These are phyloP conservation scores for Malassezia brasiliensis DNA, from an alignment of 1,284 basidiomycete genomes.

Conservation along the genomic window DNA sequence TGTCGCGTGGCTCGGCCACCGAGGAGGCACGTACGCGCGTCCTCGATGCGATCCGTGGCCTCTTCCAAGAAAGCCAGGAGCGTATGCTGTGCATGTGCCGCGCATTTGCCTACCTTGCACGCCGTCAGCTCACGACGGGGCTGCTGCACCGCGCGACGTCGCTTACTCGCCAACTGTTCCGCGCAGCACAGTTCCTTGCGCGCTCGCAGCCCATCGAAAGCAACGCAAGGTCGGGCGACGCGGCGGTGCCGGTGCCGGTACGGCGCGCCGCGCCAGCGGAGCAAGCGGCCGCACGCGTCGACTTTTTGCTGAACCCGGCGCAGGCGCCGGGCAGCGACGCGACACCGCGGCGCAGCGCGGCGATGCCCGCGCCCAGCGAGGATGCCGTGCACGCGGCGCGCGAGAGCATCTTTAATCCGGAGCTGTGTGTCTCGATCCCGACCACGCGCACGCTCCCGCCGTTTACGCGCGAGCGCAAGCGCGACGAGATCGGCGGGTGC, in stretches of 20 bases:
- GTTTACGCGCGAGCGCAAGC: constrained; percentile 32
- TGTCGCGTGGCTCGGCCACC: neutral
- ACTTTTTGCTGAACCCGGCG: constrained; percentile 8
- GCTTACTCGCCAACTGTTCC: constrained; percentile 16
- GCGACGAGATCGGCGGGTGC: constrained; percentile 29
- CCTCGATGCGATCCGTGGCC: neutral
- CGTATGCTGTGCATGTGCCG: constrained; percentile 5
- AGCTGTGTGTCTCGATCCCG: constrained; percentile 1
- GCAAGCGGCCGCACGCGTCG: neutral
- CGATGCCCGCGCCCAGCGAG: neutral
- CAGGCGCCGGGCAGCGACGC: neutral
- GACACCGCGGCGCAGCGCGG: neutral
- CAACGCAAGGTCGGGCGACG: neutral
- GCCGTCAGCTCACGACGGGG: neutral
- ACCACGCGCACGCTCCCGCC: constrained; percentile 19
- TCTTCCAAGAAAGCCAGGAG: constrained; percentile 6
- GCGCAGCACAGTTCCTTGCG: constrained; percentile 21
- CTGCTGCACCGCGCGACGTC: constrained; percentile 5
- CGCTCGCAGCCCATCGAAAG: constrained; percentile 2
- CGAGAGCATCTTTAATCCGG: neutral
- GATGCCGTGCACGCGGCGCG: no score
- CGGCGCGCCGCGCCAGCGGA: no score
- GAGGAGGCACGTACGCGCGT: neutral
- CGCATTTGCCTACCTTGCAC: constrained; percentile 2
- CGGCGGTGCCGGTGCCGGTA: neutral